Evolutionary conservation across 306 rosid genomes (phyloP).

Genomic region (Trichosanthes cucumerina): DNA sequence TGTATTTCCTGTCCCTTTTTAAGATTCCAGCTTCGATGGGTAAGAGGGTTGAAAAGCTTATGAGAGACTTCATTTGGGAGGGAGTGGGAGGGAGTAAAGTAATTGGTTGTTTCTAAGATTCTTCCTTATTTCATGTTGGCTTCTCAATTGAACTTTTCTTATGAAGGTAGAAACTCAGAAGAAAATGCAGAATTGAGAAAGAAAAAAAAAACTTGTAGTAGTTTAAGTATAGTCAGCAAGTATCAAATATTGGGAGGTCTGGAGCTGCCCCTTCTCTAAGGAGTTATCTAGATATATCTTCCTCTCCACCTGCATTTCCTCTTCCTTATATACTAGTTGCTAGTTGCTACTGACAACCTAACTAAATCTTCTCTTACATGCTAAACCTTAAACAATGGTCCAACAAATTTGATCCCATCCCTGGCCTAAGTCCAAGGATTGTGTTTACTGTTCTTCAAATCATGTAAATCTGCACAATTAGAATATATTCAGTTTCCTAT

Average conservation of each 20-base stretch:
- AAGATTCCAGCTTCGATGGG: too few relatives aligned
- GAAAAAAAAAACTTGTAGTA: background rate
- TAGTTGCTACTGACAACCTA: background rate
- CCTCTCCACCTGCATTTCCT: background rate
- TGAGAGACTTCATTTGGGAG: too few relatives aligned
- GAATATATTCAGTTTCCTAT: background rate
- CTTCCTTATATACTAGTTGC: background rate
- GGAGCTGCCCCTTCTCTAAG: background rate
- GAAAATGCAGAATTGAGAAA: background rate
- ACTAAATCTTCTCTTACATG: background rate
- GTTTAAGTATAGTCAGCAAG: background rate
- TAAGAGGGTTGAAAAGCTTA: too few relatives aligned
- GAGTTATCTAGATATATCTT: background rate
- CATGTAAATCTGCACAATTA: background rate
- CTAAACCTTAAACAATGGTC: background rate
- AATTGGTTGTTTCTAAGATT: background rate
- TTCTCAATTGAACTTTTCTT: background rate
- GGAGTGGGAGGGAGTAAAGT: too few relatives aligned
- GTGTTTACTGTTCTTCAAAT: background rate
- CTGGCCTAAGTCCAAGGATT: background rate
- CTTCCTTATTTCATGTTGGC: background rate
- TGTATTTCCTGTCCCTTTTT: too few relatives aligned
- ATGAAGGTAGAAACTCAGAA: background rate
- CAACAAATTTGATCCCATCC: background rate
- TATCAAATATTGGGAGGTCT: background rate